Evolutionary conservation across 192 early-diverging fungal genomes (phyloP).

Genomic region (Coemansia sp.): DNA sequence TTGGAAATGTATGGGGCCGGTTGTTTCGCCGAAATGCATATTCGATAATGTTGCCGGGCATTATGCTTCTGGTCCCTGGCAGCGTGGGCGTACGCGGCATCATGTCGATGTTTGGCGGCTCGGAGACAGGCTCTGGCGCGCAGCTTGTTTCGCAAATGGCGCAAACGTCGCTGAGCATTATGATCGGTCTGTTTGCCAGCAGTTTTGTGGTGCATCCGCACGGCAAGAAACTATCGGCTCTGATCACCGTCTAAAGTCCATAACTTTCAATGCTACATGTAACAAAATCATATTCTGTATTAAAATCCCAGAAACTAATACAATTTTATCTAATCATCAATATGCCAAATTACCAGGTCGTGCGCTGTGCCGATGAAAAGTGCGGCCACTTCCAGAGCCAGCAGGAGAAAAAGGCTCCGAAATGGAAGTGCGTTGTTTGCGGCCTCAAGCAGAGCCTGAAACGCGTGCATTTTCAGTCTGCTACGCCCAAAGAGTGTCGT

Average conservation of each 20-base stretch:
- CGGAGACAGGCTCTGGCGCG: constrained; percentile 32
- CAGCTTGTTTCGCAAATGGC: constrained; percentile 33
- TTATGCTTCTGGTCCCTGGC: constrained; percentile 80
- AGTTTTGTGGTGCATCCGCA: constrained; percentile 58
- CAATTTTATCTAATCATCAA: background rate
- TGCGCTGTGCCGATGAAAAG: constrained; percentile 44
- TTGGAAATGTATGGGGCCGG: constrained; percentile 70
- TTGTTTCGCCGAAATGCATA: constrained; percentile 62
- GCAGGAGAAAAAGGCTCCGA: constrained; percentile 49
- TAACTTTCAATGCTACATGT: background rate
- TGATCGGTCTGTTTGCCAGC: constrained; percentile 64
- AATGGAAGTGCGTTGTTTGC: constrained; percentile 54
- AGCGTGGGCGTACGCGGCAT: constrained; percentile 64
- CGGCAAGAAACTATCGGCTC: constrained; percentile 46
- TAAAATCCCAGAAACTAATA: background rate
- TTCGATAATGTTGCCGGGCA: constrained; percentile 75
- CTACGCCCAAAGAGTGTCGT: constrained; percentile 43
- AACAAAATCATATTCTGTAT: background rate
- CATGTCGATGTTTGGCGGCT: constrained; percentile 59
- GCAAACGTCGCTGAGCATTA: constrained; percentile 59
- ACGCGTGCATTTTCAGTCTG: constrained; percentile 46
- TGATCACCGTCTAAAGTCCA: constrained; percentile 36
- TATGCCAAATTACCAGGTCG: constrained; percentile 52
- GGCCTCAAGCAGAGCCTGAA: constrained; percentile 47
- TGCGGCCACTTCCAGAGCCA: constrained; percentile 53